Base-by-base conservation (phyloP, 768 basidiomycete genomes). In the Candolleomyces efflorescens region DNA sequence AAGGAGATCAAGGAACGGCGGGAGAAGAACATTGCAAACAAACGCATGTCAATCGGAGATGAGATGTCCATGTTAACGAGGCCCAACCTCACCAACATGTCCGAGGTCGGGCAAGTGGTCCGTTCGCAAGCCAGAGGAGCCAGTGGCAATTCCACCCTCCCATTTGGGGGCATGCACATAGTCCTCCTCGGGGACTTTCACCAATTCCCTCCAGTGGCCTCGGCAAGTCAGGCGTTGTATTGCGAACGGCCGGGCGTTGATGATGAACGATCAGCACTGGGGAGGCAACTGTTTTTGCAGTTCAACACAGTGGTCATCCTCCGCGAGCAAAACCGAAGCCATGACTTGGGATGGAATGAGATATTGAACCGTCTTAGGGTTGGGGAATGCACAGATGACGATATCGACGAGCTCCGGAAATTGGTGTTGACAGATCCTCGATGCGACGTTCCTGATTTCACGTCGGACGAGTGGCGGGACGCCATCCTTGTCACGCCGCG, bases 141-240 rank as follows among this genome's bases (percentile, higher is more conserved):
- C 6, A 20, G 32, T 3, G 61, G 57, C 0, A 52, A 61, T 5
- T 22, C 59, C 0, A 57, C 60, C 0, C 4, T 47, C 2, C 59
- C 69, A 0, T 79, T 78, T 57, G 73, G 72, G 2, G 73, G 75
- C 0, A 63, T 78, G 55, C 75, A 72, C 54, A 64, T 80, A 3
- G 73, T 79, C 2, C 20, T 79, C 3, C 63, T 64, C 20, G 78
- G 79, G 0, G 76, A 79, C 50, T 69, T 78, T 13, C 76, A 80
- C 54, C 79, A 78, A 62, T 79, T 80, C 59, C 78, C 76, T 2
- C 77, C 75, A 0, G 76, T 80, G 0, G 64, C 53, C 4, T 53
- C 60, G 61, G 27, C 69, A 55, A 54, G 10, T 1, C 20, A 23
- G 5, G 69, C 67, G 17, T 56, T 70, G 10, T 64, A 74, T 6